A percentile compares a stretch with the other conserved stretches of the same genome.
Conservation (phyloP, 805 yeast genomes). For the Metschnikowia kofuensis region DNA sequence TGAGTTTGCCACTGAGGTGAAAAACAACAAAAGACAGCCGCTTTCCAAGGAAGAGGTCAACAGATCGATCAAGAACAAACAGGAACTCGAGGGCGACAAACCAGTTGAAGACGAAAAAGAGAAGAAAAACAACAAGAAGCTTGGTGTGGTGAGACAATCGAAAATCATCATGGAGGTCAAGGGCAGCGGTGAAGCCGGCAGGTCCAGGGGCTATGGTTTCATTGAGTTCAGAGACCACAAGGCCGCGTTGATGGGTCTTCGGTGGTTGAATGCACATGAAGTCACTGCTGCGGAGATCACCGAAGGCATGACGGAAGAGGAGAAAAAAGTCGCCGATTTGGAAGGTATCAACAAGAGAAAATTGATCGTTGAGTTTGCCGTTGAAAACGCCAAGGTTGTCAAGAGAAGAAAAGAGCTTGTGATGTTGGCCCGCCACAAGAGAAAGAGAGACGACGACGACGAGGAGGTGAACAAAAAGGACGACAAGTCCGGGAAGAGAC, state of each 20-base stretch:
- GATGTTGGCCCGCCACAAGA: constrained; percentile 35
- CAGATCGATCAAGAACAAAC: constrained; percentile 72
- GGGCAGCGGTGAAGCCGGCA: constrained; percentile 80
- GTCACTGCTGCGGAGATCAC: constrained; percentile 68
- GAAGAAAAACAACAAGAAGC: constrained; percentile 62
- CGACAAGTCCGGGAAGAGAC: constrained; percentile 11
- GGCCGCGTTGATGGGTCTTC: constrained; percentile 88
- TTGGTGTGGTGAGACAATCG: constrained; percentile 91
- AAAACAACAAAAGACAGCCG: constrained; percentile 70
- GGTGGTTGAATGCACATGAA: constrained; percentile 95
- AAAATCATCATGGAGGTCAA: constrained; percentile 91
- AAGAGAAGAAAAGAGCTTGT: constrained; percentile 81
- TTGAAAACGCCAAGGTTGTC: constrained; percentile 91
- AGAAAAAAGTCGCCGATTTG: constrained; percentile 49
- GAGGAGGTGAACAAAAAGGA: constrained; percentile 9
- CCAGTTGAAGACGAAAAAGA: constrained; percentile 47
- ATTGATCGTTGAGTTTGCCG: constrained; percentile 90
- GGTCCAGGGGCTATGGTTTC: constrained; percentile 97
- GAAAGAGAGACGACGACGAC: constrained; percentile 24
- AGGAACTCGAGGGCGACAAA: constrained; percentile 31
- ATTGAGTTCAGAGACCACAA: constrained; percentile 90
- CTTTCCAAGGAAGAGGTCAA: constrained; percentile 83
- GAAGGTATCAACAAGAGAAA: constrained; percentile 65
- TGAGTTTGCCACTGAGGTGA: constrained; percentile 88
- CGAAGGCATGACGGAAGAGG: constrained; percentile 70